Conservation (phyloP, 768 basidiomycete genomes). For the Suillus spraguei region DNA sequence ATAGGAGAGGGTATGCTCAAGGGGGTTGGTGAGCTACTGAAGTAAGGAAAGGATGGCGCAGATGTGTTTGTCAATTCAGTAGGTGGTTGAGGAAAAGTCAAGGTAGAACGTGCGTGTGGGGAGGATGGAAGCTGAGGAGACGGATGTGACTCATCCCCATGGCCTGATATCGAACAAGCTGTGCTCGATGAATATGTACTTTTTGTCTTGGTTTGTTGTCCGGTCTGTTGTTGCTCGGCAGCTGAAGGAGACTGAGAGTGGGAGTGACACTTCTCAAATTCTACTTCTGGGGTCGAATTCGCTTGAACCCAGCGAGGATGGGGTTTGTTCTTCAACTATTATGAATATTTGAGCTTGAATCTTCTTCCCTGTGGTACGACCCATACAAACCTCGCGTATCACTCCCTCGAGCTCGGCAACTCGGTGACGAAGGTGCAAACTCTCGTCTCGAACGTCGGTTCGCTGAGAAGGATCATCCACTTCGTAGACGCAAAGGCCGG, state of each 20-base stretch:
- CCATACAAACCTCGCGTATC: slow-evolving; percentile 64
- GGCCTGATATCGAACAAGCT: slow-evolving; percentile 7
- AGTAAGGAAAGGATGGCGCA: slow-evolving; percentile 19
- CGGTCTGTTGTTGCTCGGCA: slow-evolving; percentile 17
- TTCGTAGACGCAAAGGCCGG: slow-evolving; percentile 83
- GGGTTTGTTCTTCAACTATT: slow-evolving; percentile 71
- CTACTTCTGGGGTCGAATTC: slow-evolving; percentile 25
- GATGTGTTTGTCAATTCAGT: slow-evolving; percentile 11
- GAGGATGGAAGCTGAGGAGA: slow-evolving; percentile 25
- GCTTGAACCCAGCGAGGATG: slow-evolving; percentile 60
- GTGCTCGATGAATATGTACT: slow-evolving; percentile 2
- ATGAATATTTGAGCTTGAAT: slow-evolving; percentile 2
- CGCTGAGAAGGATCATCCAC: slow-evolving; percentile 73
- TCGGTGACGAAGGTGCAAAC: slow-evolving; percentile 64
- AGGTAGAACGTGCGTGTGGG: slow-evolving; percentile 33
- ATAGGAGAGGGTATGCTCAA: slow-evolving; percentile 35
- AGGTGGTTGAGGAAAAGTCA: slow-evolving; percentile 34
- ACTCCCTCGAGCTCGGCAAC: slow-evolving; percentile 85
- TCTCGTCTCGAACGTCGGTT: slow-evolving; percentile 57
- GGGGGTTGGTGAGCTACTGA: slow-evolving; percentile 24
- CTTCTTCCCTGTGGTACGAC: neutral
- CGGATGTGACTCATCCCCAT: slow-evolving; percentile 10
- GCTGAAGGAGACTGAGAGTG: slow-evolving; percentile 21
- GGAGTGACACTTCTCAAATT: slow-evolving; percentile 30
- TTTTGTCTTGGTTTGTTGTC: slow-evolving; percentile 10